Conservation (phyloP, 2,329 filamentous ascomycete genomes). For the Neopestalotiopsis clavispora region DNA sequence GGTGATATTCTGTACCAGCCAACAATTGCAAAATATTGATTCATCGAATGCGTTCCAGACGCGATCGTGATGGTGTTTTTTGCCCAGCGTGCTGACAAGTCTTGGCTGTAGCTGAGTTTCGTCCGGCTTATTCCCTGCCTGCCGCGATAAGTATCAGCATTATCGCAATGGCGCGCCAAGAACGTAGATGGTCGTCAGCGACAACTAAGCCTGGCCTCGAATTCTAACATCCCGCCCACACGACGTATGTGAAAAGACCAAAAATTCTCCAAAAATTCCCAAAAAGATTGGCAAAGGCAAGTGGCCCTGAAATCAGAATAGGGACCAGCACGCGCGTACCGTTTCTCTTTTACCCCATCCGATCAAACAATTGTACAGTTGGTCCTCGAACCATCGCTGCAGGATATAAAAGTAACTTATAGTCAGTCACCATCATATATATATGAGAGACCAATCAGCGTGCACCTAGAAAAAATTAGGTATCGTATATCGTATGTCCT, state of each 20-base stretch:
- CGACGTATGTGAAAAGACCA: background rate
- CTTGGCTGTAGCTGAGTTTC: background rate
- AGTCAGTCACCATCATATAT: background rate
- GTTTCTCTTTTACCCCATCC: too few relatives aligned
- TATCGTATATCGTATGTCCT: background rate
- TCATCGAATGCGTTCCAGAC: background rate
- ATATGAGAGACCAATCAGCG: background rate
- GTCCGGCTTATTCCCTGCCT: background rate
- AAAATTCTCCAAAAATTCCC: background rate
- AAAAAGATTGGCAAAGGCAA: background rate
- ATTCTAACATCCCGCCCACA: background rate
- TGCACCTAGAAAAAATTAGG: background rate
- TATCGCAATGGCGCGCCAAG: background rate
- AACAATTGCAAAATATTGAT: background rate
- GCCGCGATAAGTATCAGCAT: background rate
- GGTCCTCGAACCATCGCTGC: too few relatives aligned
- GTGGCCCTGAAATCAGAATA: background rate
- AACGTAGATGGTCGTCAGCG: background rate
- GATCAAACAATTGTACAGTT: too few relatives aligned
- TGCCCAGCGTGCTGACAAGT: background rate
- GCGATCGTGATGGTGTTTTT: background rate
- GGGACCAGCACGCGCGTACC: too few relatives aligned
- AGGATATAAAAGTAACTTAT: too few relatives aligned
- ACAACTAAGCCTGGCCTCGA: background rate
- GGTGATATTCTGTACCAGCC: background rate